These are phyloP conservation scores for Dendrobium huoshanense DNA, from an alignment of 106 monocot species.

Conservation along the genomic window DNA sequence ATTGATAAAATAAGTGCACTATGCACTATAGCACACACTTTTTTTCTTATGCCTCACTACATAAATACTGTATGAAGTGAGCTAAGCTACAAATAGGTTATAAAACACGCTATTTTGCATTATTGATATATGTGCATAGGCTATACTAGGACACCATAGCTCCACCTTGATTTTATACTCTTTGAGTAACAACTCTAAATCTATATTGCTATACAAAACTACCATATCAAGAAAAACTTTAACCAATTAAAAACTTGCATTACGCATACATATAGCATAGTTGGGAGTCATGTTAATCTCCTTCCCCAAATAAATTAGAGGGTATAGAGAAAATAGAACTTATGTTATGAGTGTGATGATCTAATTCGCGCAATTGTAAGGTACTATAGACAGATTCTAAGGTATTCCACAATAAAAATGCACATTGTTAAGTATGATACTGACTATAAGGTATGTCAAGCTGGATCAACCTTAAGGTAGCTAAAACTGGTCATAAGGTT, in stretches of 20 bases:
- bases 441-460: not conserved
- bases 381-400: not conserved
- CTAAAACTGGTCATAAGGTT: not conserved
- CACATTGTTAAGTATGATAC: not conserved
- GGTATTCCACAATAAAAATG: not conserved
- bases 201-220: not conserved
- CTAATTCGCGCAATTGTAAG: not conserved
- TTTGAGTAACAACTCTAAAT: not conserved
- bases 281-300: not conserved
- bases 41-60: no score
- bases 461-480: not conserved
- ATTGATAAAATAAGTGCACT: no score
- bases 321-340: not conserved
- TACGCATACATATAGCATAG: not conserved
- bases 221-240: not conserved
- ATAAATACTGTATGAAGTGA: no score
- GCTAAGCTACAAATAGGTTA: no score
- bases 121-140: no score
- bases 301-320: not conserved
- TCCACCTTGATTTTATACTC: not conserved
- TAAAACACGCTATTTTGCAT: no score
- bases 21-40: no score
- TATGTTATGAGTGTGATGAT: not conserved
- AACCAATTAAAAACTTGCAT: not conserved
- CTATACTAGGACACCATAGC: not conserved